phyloP scores from a whole-genome alignment of 192 early-diverging fungal species.

The Backusella morwellensis region DNA sequence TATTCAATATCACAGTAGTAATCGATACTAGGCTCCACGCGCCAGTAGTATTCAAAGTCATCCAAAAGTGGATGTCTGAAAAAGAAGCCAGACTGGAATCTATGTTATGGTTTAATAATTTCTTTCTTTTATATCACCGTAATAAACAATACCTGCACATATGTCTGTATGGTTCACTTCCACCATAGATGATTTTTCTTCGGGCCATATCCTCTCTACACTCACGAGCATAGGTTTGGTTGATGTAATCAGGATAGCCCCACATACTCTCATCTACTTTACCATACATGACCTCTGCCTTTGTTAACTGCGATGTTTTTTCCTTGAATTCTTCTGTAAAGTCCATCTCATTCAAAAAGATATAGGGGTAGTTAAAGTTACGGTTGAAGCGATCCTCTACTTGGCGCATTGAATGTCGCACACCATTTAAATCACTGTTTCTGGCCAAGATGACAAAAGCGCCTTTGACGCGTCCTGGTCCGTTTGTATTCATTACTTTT shows the following conservation, averaged over 20 bases:
- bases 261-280: constrained; percentile 54
- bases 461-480: constrained; percentile 40
- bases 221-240: constrained; percentile 53
- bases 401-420: constrained; percentile 55
- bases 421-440: constrained; percentile 63
- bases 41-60: constrained; percentile 79
- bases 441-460: constrained; percentile 77
- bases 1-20: constrained; percentile 74
- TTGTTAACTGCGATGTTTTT: constrained; percentile 47
- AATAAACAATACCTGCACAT: constrained; percentile 62
- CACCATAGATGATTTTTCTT: constrained; percentile 58
- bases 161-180: constrained; percentile 65
- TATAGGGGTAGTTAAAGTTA: constrained; percentile 79
- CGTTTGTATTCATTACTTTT: not conserved
- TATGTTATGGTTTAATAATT: constrained; percentile 4
- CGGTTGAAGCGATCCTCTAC: constrained; percentile 80
- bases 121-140: not conserved
- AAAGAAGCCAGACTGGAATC: constrained; percentile 75
- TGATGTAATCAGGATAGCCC: constrained; percentile 76
- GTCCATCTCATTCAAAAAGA: constrained; percentile 78
- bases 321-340: constrained; percentile 70
- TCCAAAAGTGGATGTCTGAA: constrained; percentile 66
- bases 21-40: constrained; percentile 70
- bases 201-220: constrained; percentile 49
- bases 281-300: constrained; percentile 58